Conservation (phyloP, 257 asterid species). For the Solanum gracilifrons region DNA sequence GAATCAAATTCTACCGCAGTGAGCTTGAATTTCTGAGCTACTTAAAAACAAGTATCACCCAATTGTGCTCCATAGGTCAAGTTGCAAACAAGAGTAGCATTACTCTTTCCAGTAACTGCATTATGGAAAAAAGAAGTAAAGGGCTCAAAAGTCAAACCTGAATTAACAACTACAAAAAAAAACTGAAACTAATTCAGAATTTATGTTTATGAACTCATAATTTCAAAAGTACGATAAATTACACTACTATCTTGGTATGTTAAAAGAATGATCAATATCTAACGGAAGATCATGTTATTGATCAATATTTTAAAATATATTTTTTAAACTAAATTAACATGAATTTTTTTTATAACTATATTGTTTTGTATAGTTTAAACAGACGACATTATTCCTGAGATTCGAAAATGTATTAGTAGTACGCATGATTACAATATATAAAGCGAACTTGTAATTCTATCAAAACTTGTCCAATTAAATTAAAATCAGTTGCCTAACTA, state of each 20-base stretch:
- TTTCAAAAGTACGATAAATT: background rate
- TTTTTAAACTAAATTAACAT: background rate
- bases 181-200: background rate
- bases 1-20: background rate
- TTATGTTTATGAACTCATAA: background rate
- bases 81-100: background rate
- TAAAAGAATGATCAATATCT: background rate
- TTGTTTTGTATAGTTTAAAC: too few species aligned
- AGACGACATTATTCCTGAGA: background rate
- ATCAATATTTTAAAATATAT: too few species aligned
- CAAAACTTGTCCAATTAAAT: background rate
- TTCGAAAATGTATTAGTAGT: background rate
- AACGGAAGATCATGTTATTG: background rate
- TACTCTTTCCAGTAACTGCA: background rate
- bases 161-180: background rate
- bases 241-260: background rate
- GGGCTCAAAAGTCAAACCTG: background rate
- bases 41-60: background rate
- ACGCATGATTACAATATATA: background rate
- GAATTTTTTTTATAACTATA: too few species aligned
- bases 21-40: background rate
- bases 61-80: background rate
- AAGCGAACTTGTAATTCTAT: background rate
- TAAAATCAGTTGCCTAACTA: background rate
- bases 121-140: background rate